Evolutionary conservation across 306 rosid genomes (phyloP).

Genomic region (Pueraria montana): DNA sequence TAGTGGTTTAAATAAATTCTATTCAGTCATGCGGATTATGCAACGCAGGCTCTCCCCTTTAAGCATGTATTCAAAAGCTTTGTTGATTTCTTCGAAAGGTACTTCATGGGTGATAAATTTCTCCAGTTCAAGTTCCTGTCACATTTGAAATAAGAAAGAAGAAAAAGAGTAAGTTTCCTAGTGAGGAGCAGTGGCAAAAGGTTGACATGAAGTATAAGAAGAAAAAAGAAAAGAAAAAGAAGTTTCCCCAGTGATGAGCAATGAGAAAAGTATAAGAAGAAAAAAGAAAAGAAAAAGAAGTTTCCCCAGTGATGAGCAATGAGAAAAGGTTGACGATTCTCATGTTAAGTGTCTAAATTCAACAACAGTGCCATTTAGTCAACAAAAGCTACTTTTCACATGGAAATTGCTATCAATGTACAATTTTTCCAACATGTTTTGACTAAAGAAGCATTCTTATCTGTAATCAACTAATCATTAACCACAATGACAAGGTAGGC

Average conservation of each 20-base stretch:
- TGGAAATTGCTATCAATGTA: neutral
- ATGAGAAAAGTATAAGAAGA: neutral
- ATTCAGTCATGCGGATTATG: constrained; percentile 49
- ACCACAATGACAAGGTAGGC: neutral
- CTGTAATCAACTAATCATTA: neutral
- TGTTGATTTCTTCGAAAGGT: constrained; percentile 57
- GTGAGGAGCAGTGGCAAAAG: constrained; percentile 2
- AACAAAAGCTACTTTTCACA: neutral
- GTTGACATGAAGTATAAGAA: constrained; percentile 5
- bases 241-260: neutral
- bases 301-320: neutral
- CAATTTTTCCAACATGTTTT: neutral
- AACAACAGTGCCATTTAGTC: neutral
- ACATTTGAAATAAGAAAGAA: constrained; percentile 16
- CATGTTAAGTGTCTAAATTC: neutral
- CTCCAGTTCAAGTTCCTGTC: constrained; percentile 55
- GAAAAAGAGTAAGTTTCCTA: neutral
- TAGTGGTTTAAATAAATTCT: constrained; percentile 7
- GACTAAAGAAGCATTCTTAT: neutral
- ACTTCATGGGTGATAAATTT: constrained; percentile 54
- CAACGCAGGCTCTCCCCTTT: constrained; percentile 50
- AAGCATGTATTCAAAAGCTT: constrained; percentile 56
- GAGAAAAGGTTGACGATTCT: neutral
- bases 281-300: neutral
- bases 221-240: neutral